Evolutionary conservation across 331 rosid genomes (phyloP).

Genomic region (Quercus phellos): DNA sequence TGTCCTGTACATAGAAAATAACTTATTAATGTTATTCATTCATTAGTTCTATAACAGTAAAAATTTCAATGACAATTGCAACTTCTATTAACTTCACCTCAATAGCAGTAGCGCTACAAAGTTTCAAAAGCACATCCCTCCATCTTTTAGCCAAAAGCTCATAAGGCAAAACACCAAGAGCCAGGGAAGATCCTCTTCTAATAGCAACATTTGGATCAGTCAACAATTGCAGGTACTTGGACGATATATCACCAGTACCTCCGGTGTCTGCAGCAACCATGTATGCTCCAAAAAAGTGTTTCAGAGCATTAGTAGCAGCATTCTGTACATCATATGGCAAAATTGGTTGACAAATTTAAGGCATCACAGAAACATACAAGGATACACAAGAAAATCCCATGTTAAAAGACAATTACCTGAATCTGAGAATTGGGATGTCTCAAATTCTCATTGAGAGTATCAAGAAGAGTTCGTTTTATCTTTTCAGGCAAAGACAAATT

Average conservation of each 20-base stretch:
- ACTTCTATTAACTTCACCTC: constrained; percentile 52
- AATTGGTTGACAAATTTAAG: constrained; percentile 17
- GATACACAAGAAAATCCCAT: neutral
- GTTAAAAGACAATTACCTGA: constrained; percentile 55
- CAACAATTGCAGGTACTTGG: constrained; percentile 69
- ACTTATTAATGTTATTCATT: constrained; percentile 1
- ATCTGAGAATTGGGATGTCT: constrained; percentile 96
- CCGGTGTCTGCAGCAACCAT: constrained; percentile 41
- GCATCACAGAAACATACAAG: constrained; percentile 1
- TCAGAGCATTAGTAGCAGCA: constrained; percentile 74
- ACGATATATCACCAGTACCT: constrained; percentile 44
- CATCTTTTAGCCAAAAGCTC: constrained; percentile 62
- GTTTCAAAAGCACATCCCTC: constrained; percentile 76
- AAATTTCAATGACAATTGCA: constrained; percentile 12
- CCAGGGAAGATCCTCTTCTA: constrained; percentile 94
- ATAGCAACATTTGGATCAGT: constrained; percentile 79
- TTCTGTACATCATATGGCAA: constrained; percentile 43
- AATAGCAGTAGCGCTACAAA: constrained; percentile 62
- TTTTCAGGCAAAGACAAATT: constrained; percentile 57
- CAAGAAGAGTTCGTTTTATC: constrained; percentile 65
- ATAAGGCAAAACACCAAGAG: constrained; percentile 71
- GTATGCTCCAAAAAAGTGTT: constrained; percentile 64
- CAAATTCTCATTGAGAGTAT: constrained; percentile 80
- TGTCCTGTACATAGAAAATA: constrained; percentile 50
- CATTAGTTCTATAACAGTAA: constrained; percentile 14